Evolutionary conservation across 2,329 filamentous ascomycete genomes (phyloP), one percentile per base, ranked within the genome.

Genomic region (Orbilia quercus): DNA sequence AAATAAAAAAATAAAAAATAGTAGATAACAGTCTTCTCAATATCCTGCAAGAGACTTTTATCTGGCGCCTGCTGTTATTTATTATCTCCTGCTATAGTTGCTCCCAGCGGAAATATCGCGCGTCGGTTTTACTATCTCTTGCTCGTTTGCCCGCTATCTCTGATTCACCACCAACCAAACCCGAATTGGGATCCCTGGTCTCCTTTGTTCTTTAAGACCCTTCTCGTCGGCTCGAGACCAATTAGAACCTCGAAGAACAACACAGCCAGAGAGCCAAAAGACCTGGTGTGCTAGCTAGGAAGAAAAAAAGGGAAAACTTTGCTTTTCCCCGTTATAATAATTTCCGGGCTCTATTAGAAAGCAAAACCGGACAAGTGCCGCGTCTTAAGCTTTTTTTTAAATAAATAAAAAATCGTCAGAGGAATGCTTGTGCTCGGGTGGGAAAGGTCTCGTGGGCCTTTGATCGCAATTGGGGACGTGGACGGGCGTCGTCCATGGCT

Each of bases 41-140:
- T 2, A 51, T 28, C 47, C 28, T 31, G 28, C 28, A 31, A 9
- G 9, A 9, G 5, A 9, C 9, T 31, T 31, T 31, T 31, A 5
- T 31, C 28, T 9, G 28, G 28, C 28, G 28, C 28, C 28, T 40
- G 60, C 40, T 40, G 36, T 50, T 50, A 63, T 51, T 62, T 42
- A 28, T 25, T 42, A 16, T 50, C 12, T 23, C 50, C 36, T 22
- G 48, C 31, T 25, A 23, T 23, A 38, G 40, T 31, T 44, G 28
- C 9, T 4, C n/a, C n/a, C 28, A 34, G 47, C 55, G 64, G 64
- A 69, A 69, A 69, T 60, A 69, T 69, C 64, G 64, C 55, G 64
- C 55, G 64, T 50, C 25, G 48, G 54, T 59, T 45, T 25, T 57
- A 58, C 12, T 59, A 53, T 67, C 54, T 51, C 36, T 42, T 36